Evolutionary conservation across 805 yeast species (phyloP), one percentile per base, ranked within the genome.

Genomic region (Komagataella pseudopastoris): DNA sequence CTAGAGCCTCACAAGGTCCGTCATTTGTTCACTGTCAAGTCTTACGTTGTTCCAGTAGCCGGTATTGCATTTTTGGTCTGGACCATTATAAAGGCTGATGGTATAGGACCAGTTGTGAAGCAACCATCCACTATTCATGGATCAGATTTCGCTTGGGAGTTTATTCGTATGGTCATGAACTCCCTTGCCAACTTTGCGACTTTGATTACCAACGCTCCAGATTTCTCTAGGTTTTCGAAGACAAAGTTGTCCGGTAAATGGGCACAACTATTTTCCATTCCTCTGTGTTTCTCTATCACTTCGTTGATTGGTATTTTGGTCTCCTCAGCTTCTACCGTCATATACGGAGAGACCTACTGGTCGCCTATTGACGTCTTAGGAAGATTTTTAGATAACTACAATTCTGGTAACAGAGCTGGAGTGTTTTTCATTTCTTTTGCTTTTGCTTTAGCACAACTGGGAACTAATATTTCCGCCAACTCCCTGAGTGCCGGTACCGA

Each of bases 111-210:
- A 2, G 80, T 85, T 23, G 76, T 86, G 49, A 77, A 72, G 52
- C 83, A 80, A 56, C 67, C 71, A 6, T 70, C 80, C 2, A 60
- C 68, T 0, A 63, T 83, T n/a, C 62, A 67, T 18, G 86, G 89
- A 7, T 68, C 80, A 12, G 83, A 67, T 2, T 77, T 82, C 56
- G 88, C 78, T 23, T 89, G 97, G 97, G 88, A 87, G 0, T 88
- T 88, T 62, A 77, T 88, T 51, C 74, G 75, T 58, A 78, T 90
- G 5, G 72, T 81, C 36, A 85, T 89, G 95, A 83, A 81, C 66
- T 75, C 89, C 18, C 69, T 88, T 55, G 86, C 95, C 23, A 88
- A 88, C 67, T 88, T 88, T 61, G 93, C 95, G 4, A 85, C 96
- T n/a, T 74, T 88, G 60, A 85, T 89, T 60, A 76, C 85, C 51